Base-by-base conservation (phyloP, 148 eudicot species). In the Rhododendron ferrugineum region DNA sequence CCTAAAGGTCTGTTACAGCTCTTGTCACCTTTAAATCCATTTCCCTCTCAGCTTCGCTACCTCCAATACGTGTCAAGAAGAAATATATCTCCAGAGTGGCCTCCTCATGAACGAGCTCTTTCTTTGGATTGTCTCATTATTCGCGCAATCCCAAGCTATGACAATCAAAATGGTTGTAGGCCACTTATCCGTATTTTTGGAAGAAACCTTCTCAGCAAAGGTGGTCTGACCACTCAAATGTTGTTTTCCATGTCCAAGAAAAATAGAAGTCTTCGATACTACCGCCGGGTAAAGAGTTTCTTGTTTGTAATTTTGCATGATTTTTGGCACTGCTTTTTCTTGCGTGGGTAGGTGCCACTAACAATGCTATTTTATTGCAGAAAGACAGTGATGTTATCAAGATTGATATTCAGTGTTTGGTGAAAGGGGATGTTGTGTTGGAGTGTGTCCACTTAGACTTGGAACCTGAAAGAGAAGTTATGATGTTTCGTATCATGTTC, bases 401-500 rank as follows among this genome's bases (percentile, higher is more conserved):
- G 87, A 94, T 97, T 74, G 98, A 97, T 84, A 91, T 95, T 84
- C 98, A 95, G 92, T 97, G 99, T 86, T 89, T 93, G 90, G 99
- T 97, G 79, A 93, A 95, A 95, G 98, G 99, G 81, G 98, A 97
- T 88, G 98, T 94, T 72, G 98, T 97, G 42, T 88, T 97, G 89
- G 99, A 97, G 89, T 97, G 99, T 83, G 92, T 97, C 62, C 99
- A 97, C 90, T 84, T 97, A 83, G 98, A 97, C 87, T 46, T 92
- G 89, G 98, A 95, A 83, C 90, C 95, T n/a, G 99, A 93, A 89
- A 90, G 99, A 89, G 99, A 97, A 90, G 93, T 95, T 84, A 97
- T 97, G 99, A 97, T 97, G 99, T 97, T 97, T 86, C 92, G 99
- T 50, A 90, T 95, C 85, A 90, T 95, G 96, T 97, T 97, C 80